phyloP scores from a whole-genome alignment of 1,284 basidiomycete species.

The Irpex lacteus region DNA sequence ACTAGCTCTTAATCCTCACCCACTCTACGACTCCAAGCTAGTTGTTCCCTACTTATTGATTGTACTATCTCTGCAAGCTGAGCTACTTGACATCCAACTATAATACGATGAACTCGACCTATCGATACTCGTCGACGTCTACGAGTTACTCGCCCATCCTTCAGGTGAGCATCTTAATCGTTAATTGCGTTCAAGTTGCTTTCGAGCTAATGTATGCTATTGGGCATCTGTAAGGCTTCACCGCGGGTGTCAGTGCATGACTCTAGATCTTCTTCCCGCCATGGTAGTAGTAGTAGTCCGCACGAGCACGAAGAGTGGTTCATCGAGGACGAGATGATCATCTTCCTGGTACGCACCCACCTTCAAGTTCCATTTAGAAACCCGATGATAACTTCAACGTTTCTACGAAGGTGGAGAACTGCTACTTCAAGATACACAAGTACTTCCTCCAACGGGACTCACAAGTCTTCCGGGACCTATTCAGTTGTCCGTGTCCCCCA shows the following conservation, averaged over 20 bases:
- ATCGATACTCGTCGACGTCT: neutral
- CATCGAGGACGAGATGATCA: slow-evolving; percentile 19
- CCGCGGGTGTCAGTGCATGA: neutral
- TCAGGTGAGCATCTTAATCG: neutral
- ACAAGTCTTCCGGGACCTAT: slow-evolving; percentile 15
- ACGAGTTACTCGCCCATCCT: neutral
- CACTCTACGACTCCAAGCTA: too few relatives aligned
- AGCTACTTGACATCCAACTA: too few relatives aligned
- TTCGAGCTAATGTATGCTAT: too few relatives aligned
- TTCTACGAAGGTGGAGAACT: slow-evolving; percentile 27
- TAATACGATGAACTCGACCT: neutral
- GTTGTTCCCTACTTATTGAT: too few relatives aligned
- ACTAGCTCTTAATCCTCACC: too few relatives aligned
- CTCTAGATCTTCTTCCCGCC: neutral
- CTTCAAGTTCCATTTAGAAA: too few relatives aligned
- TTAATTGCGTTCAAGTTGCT: neutral
- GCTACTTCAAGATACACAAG: slow-evolving; percentile 32
- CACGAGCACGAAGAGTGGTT: slow-evolving; percentile 17
- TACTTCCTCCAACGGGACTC: slow-evolving; percentile 23
- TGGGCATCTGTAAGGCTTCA: neutral
- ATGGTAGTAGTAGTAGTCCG: neutral
- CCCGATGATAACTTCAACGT: neutral
- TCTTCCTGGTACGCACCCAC: slow-evolving; percentile 17
- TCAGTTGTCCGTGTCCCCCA: slow-evolving; percentile 9
- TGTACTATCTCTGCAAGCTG: too few relatives aligned